Conservation (phyloP, 1,284 basidiomycete species). For the Anthracocystis panici-leucophaei region DNA sequence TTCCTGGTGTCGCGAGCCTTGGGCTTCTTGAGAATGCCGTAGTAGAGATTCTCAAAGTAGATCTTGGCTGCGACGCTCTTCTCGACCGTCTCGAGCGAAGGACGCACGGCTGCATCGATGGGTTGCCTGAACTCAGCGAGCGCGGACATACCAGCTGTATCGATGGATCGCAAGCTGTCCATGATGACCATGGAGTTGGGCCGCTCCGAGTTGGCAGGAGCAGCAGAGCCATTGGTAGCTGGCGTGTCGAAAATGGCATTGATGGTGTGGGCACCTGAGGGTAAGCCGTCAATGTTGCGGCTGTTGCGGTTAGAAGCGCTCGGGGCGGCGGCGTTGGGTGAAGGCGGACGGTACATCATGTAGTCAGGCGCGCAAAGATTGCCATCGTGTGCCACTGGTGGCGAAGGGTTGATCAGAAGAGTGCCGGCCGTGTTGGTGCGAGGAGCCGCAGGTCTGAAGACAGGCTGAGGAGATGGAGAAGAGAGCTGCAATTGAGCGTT, state of each 20-base stretch:
- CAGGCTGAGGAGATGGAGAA: conserved; percentile 18
- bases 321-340: conserved; percentile 13
- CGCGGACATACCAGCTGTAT: conserved; percentile 39
- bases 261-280: conserved; percentile 44
- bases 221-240: background rate
- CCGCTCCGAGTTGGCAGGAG: conserved; percentile 22
- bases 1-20: conserved; percentile 85
- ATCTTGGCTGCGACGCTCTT: conserved; percentile 91
- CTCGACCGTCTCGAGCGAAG: conserved; percentile 87
- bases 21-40: conserved; percentile 75
- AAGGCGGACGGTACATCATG: conserved; percentile 49
- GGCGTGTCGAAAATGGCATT: conserved; percentile 55
- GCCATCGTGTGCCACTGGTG: conserved; percentile 28
- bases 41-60: conserved; percentile 96
- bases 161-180: conserved; percentile 45
- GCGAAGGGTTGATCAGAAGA: conserved; percentile 54
- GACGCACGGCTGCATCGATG: conserved; percentile 46
- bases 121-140: conserved; percentile 37
- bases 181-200: conserved; percentile 61
- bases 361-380: conserved; percentile 46
- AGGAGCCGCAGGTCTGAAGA: conserved; percentile 36
- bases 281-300: conserved; percentile 61
- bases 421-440: conserved; percentile 62
- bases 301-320: conserved; percentile 41
- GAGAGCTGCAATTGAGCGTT: conserved; percentile 30